Evolutionary conservation across 352 stramenopile species (phyloP), one percentile per base, ranked within the genome.

Genomic region (Phytophthora pistaciae): DNA sequence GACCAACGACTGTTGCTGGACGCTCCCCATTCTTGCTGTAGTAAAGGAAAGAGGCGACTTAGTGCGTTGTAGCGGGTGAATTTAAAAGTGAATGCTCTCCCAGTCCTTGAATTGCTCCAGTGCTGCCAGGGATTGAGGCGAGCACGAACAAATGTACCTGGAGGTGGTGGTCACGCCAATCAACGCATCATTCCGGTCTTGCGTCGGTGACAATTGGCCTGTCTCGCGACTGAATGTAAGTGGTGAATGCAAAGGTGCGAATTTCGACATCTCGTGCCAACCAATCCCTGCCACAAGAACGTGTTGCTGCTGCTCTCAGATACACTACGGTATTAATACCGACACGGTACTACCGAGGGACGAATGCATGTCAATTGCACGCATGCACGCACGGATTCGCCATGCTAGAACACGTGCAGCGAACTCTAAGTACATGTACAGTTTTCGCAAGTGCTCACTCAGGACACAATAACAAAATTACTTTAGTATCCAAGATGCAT

Each of bases 141-240:
- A 36, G 23, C 25, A 6, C 5, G 23, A n/a, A 29, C 7, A 11
- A 13, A 29, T 6, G 16, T 27, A 13, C 23, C 18, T 20, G 21
- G 5, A 25, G 9, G 20, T 25, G 31, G 21, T 14, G 56, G 40
- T 67, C 56, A 62, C 52, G 21, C 56, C 56, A 67, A 61, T 67
- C 31, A 67, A 61, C 23, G 36, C 11, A 13, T 48, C 38, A 11
- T 66, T 53, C 42, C 54, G 68, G 48, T 75, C 56, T 70, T 71
- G 25, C 29, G 56, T 68, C 57, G 53, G 9, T 55, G 53, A 9
- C 20, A 50, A 25, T 23, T 56, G 60, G 20, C 60, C 67, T 59
- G 61, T 74, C 68, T 64, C 40, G 62, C 57, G 16, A 6, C 62
- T 75, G 68, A 71, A 71, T 75, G 68, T 10, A 53, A 63, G 5